Evolutionary conservation across 2,329 filamentous ascomycete species (phyloP).

Genomic region (Colletotrichum cordylinicola): DNA sequence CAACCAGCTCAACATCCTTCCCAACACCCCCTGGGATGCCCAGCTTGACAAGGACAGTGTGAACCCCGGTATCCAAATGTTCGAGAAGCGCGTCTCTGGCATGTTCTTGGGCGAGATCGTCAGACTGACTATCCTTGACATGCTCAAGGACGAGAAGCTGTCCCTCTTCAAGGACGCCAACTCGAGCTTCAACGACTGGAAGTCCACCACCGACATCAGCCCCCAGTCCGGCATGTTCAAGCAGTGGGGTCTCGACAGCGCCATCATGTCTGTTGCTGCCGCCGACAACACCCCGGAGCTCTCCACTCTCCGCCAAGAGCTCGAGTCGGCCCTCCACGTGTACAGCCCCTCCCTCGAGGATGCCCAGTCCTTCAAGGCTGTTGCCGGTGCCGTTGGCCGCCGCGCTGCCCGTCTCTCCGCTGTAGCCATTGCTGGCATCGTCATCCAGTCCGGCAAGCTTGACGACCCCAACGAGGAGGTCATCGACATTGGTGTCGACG

Average conservation of each 20-base stretch:
- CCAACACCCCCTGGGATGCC: constrained; percentile 82
- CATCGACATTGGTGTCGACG: constrained; percentile 91
- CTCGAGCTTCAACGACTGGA: constrained; percentile 72
- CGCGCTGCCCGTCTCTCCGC: constrained; percentile 88
- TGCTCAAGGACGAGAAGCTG: constrained; percentile 71
- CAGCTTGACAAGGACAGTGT: constrained; percentile 80
- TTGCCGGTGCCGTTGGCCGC: constrained; percentile 84
- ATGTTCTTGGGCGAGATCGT: constrained; percentile 98
- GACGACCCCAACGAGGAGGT: constrained; percentile 69
- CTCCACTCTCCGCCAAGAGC: constrained; percentile 75
- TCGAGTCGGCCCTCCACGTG: constrained; percentile 79
- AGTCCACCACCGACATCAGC: constrained; percentile 73
- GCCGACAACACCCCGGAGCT: constrained; percentile 78
- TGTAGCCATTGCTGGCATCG: constrained; percentile 84
- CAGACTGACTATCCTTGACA: constrained; percentile 74
- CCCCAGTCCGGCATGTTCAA: constrained; percentile 72
- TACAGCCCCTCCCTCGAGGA: constrained; percentile 81
- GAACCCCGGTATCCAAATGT: constrained; percentile 97
- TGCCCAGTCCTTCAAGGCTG: constrained; percentile 83
- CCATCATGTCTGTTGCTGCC: constrained; percentile 86
- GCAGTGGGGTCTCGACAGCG: constrained; percentile 90
- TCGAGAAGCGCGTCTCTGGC: constrained; percentile 96
- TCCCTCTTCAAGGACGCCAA: constrained; percentile 80
- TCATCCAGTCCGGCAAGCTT: constrained; percentile 81
- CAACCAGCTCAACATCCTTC: constrained; percentile 87